phyloP scores from a whole-genome alignment of 345 rosid species.

The Eutrema japonicum region DNA sequence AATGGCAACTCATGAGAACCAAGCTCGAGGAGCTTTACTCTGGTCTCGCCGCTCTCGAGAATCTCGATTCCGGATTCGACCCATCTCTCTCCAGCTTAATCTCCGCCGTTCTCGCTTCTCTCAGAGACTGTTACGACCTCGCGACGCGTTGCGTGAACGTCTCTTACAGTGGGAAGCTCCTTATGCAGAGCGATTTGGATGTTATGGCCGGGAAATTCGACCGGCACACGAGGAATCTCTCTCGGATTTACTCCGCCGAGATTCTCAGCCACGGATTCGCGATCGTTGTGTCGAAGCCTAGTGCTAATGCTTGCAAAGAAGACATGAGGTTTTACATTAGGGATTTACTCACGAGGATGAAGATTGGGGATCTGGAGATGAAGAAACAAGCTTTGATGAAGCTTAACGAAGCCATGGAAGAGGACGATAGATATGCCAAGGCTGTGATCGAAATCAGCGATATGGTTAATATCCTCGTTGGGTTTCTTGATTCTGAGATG shows the following conservation, averaged over 20 bases:
- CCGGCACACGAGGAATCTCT: constrained; percentile 54
- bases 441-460: constrained; percentile 58
- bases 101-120: constrained; percentile 51
- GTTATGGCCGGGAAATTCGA: constrained; percentile 63
- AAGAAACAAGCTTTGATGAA: constrained; percentile 74
- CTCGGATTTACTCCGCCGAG: constrained; percentile 67
- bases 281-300: constrained; percentile 81
- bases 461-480: constrained; percentile 54
- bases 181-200: constrained; percentile 97
- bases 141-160: constrained; percentile 74
- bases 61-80: constrained; percentile 58
- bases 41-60: constrained; percentile 55
- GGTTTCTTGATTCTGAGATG: constrained; percentile 65
- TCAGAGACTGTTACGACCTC: constrained; percentile 60
- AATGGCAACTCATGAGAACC: constrained; percentile 79
- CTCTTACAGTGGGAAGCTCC: constrained; percentile 83
- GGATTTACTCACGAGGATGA: constrained; percentile 90
- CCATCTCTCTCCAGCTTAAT: constrained; percentile 54
- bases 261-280: constrained; percentile 69
- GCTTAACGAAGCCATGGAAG: constrained; percentile 60
- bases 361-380: constrained; percentile 85
- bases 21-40: constrained; percentile 77
- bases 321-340: constrained; percentile 81
- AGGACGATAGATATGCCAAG: constrained; percentile 69
- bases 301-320: constrained; percentile 63